Base-by-base conservation (phyloP, 1,284 basidiomycete genomes). In the Pisolithus thermaeus region DNA sequence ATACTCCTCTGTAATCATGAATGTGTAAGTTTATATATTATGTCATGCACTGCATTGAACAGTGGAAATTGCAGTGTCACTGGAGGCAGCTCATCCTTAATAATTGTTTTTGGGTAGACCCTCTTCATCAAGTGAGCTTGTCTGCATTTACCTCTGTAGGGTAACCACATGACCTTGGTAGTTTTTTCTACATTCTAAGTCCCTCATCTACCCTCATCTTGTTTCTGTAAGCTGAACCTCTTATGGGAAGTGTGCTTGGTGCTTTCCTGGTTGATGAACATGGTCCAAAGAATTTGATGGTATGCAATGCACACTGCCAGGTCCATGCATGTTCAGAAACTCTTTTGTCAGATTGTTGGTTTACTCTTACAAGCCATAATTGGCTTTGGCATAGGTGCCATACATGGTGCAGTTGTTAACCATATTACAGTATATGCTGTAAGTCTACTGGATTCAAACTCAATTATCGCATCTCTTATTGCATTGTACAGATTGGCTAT, bases 391-490 rank as follows among this genome's bases (percentile, higher is more conserved):
- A 90, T 94, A 84, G 91, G 89, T 9, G 12, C 32, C 32, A 71
- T 82, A 25, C 93, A 92, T 68, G 65, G 59, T 28, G 69, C 72
- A 70, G 69, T 89, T 51, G 78, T 77, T 7, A 63, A 76, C 5
- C 76, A 88, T 56, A 78, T 93, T 52, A 89, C 75, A 11, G 91
- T 79, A 20, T 95, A 94, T 56, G 89, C 90, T 37, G 84, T 84
- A 57, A 58, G 73, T 5, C 11, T 12, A 35, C 14, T 35, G 12
- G 3, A 14, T 14, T 64, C 39, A 14, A 35, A 35, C 12, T 35
- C 32, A 35, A 20, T 6, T 4, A 7, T 23, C 8, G 36, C 28
- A 28, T 39, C 23, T 8, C 23, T 46, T 25, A 50, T 8, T 16
- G 20, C 35, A 20, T 25, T 25, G 4, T 12, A 35, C 32, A 35